A percentile compares a stretch with the other conserved stretches of the same genome.
phyloP scores from a whole-genome alignment of 805 yeast genomes.

The Suhomyces canberraensis region DNA sequence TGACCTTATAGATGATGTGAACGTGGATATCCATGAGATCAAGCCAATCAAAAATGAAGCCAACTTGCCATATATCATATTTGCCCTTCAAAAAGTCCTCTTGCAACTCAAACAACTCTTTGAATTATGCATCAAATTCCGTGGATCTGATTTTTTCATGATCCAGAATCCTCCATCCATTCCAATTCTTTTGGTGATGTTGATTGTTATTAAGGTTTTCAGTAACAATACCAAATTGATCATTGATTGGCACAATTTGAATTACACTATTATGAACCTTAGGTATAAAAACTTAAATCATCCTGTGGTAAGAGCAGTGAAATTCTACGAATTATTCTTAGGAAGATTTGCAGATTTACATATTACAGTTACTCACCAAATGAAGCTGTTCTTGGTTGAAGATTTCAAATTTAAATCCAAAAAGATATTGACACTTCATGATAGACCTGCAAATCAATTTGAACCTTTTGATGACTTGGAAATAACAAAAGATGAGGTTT shows the following conservation, averaged over 20 bases:
- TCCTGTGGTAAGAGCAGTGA: conserved; percentile 59
- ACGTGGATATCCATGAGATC: conserved; percentile 51
- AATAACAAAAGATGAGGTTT: conserved; percentile 32
- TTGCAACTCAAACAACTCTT: conserved; percentile 51
- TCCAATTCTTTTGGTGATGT: conserved; percentile 69
- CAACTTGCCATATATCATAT: conserved; percentile 51
- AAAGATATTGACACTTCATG: conserved; percentile 67
- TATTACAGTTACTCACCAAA: conserved; percentile 73
- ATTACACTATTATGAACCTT: conserved; percentile 75
- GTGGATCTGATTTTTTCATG: conserved; percentile 65
- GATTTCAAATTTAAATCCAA: conserved; percentile 50
- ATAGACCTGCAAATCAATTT: conserved; percentile 76
- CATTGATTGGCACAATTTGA: conserved; percentile 96
- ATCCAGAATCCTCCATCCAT: conserved; percentile 92
- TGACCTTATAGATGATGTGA: conserved; percentile 48
- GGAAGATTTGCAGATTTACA: conserved; percentile 67
- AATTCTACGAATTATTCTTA: conserved; percentile 58
- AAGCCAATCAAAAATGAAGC: conserved; percentile 35
- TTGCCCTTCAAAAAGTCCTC: conserved; percentile 57
- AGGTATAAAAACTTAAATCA: conserved; percentile 53
- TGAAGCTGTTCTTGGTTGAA: conserved; percentile 57
- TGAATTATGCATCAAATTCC: conserved; percentile 46
- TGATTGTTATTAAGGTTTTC: conserved; percentile 47
- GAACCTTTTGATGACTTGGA: conserved; percentile 39
- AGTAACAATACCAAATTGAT: conserved; percentile 59